Evolutionary conservation across 2,329 filamentous ascomycete species (phyloP).

Genomic region (Claviceps sp.): DNA sequence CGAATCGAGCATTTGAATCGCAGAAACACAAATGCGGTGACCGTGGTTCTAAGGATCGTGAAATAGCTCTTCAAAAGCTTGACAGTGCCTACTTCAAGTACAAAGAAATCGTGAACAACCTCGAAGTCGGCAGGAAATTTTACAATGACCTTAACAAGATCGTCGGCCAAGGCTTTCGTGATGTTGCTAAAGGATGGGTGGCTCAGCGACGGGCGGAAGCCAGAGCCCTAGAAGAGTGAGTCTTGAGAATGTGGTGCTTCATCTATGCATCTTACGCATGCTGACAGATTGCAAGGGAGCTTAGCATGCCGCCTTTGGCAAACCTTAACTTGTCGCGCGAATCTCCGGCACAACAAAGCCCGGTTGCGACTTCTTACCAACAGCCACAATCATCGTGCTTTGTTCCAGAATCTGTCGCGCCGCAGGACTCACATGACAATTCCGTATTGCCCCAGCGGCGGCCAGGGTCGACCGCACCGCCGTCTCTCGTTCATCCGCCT

Average conservation of each 20-base stretch:
- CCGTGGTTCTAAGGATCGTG: conserved; percentile 55
- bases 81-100: conserved; percentile 93
- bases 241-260: conserved; percentile 4
- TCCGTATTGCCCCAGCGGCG: conserved; percentile 6
- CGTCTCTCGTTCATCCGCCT: conserved; percentile 16
- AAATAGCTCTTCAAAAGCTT: conserved; percentile 72
- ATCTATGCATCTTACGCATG: neutral
- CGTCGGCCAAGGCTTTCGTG: conserved; percentile 64
- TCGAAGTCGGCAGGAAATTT: conserved; percentile 86
- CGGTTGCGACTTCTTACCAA: conserved; percentile 5
- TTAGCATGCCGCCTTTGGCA: conserved; percentile 37
- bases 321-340: conserved; percentile 26
- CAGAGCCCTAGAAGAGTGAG: conserved; percentile 61
- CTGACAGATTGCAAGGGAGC: conserved; percentile 24
- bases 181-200: conserved; percentile 63
- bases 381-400: conserved; percentile 9
- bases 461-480: conserved; percentile 13
- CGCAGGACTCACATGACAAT: neutral
- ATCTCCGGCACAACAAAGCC: conserved; percentile 4
- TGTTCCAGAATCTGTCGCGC: conserved; percentile 1
- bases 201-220: conserved; percentile 73
- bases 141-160: conserved; percentile 93
- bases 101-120: conserved; percentile 85
- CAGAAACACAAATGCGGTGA: conserved; percentile 54
- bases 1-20: conserved; percentile 65